These are phyloP conservation scores for Ogataea paraovalis DNA, from an alignment of 805 yeast genomes.

Conservation along the genomic window DNA sequence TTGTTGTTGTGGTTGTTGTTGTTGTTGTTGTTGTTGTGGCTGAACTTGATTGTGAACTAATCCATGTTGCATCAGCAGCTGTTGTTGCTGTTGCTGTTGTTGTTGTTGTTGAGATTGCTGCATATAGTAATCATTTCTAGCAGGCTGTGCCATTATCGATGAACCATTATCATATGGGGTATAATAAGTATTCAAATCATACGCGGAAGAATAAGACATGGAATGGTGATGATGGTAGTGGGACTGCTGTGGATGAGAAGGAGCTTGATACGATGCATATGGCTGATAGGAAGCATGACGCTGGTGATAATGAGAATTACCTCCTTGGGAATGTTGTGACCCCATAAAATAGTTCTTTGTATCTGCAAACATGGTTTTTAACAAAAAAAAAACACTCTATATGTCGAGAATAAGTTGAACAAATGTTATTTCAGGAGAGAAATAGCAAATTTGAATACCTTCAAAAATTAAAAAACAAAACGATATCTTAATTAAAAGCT, in stretches of 20 bases:
- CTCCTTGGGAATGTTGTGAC: slow-evolving; percentile 2
- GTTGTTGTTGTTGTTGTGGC: slow-evolving; percentile 11
- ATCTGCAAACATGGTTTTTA: slow-evolving; percentile 6
- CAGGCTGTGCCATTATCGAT: slow-evolving; percentile 1
- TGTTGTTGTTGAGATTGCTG: slow-evolving; percentile 7
- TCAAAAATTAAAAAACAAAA: slow-evolving; percentile 7
- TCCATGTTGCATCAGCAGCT: slow-evolving; percentile 6
- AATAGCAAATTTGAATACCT: not conserved
- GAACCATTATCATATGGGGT: not conserved
- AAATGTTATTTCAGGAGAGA: not conserved
- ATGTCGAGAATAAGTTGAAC: too few relatives aligned
- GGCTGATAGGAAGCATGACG: slow-evolving; percentile 21
- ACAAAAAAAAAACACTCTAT: slow-evolving; percentile 8
- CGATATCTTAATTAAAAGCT: slow-evolving; percentile 44
- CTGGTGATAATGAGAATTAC: slow-evolving; percentile 15
- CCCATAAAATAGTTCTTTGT: slow-evolving; percentile 1
- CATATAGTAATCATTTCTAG: slow-evolving; percentile 7
- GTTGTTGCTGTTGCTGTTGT: slow-evolving; percentile 5
- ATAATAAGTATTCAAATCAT: slow-evolving; percentile 13
- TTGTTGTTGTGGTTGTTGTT: slow-evolving; percentile 7
- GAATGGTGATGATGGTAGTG: slow-evolving; percentile 21
- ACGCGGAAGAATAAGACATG: slow-evolving; percentile 17
- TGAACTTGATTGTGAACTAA: not conserved
- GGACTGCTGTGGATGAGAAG: slow-evolving; percentile 5
- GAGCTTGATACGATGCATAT: slow-evolving; percentile 3